Evolutionary conservation across 352 stramenopile genomes (phyloP).

Genomic region (Globisporangium uncinulatum): DNA sequence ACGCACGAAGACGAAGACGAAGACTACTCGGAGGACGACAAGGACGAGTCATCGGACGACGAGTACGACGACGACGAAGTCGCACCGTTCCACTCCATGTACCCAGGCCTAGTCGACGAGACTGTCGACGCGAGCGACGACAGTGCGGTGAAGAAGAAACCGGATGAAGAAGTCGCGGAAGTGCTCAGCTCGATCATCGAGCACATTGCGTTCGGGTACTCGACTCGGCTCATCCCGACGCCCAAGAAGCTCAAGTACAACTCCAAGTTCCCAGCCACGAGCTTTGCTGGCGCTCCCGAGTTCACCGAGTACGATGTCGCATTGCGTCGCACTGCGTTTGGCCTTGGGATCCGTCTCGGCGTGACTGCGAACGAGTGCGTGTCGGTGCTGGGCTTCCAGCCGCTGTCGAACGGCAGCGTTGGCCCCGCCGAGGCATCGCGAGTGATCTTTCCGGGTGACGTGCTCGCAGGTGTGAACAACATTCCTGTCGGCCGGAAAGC

Average conservation of each 20-base stretch:
- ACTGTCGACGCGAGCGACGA: constrained; percentile 34
- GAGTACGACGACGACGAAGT: constrained; percentile 61
- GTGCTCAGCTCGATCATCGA: constrained; percentile 77
- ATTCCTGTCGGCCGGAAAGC: constrained; percentile 38
- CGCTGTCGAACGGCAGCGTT: constrained; percentile 60
- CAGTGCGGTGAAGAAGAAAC: constrained; percentile 43
- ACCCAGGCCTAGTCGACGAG: constrained; percentile 51
- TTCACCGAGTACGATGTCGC: constrained; percentile 80
- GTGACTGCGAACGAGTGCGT: constrained; percentile 52
- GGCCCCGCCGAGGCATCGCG: constrained; percentile 71
- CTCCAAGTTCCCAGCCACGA: constrained; percentile 44
- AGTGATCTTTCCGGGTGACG: constrained; percentile 65
- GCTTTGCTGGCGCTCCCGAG: constrained; percentile 32
- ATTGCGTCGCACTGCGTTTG: constrained; percentile 54
- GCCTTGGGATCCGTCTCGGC: constrained; percentile 79
- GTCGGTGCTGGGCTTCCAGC: constrained; percentile 80
- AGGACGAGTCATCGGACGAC: constrained; percentile 51
- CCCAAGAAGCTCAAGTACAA: constrained; percentile 40
- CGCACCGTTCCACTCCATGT: constrained; percentile 34
- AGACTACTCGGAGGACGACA: constrained; percentile 74
- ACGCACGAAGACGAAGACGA: constrained; percentile 56
- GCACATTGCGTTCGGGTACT: constrained; percentile 77
- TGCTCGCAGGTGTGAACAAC: constrained; percentile 78
- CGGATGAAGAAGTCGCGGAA: constrained; percentile 61
- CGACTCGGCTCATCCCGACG: constrained; percentile 35